Base-by-base conservation (phyloP, 2,329 filamentous ascomycete species). In the Alternaria arborescens region DNA sequence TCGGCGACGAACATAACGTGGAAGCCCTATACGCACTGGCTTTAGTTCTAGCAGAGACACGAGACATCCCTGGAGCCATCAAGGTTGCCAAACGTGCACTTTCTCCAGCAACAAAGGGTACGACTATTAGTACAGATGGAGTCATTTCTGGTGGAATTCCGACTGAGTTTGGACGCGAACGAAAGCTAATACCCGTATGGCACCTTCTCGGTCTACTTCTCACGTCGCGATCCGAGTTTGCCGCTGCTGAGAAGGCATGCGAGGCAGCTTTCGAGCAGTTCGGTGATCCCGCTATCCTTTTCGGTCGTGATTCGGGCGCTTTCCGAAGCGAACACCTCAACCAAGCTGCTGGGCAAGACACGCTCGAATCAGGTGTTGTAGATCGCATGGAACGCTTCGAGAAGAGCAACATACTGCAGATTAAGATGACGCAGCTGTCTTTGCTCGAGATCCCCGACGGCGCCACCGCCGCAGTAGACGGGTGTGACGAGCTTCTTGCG, bases 231-330 rank as follows among this genome's bases (percentile, higher is more conserved):
- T 91, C 97, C 67, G 93, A 97, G 64, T 97, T 91, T 70, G 82
- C 87, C 51, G 90, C 91, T 77, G 94, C 95, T 2, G 86, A 88
- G 28, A 89, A 90, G 71, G 90, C 93, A 32, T 98, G 94, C 69
- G 93, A 97, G 74, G 93, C 92, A 26, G 94, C 93, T 4, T 91
- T 98, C 73, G 93, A 97, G 68, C 92, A 97, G 73, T 96, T 97
- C 71, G 88, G 89, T 54, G 89, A 92, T 62, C 86, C 89, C 0
- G 78, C 86, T 1, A 84, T 91, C 7, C 84, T 94, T 0, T 93
- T 93, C 72, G 91, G 90, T 18, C 84, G 84, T 34, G 82, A 87
- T 24, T 62, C 69, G n/a, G 55, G 67, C 8, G 61, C 78, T 3
- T 91, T 86, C 66, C 84, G 86, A 66, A 91, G 89, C 70, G 88